phyloP scores from a whole-genome alignment of 1,284 basidiomycete genomes.

The Wallemia hederae region DNA sequence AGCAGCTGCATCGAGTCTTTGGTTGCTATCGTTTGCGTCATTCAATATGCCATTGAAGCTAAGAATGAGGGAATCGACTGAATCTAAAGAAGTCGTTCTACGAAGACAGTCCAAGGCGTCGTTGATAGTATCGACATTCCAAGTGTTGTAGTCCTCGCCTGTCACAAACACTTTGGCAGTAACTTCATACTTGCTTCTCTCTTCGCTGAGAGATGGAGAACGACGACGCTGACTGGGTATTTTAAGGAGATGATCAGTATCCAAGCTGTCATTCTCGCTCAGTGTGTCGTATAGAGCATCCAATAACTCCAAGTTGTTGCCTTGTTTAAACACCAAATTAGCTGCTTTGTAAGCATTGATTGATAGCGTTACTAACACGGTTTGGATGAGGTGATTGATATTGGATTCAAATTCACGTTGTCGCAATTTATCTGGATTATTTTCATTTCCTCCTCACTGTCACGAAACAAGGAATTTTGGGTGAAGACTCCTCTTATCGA shows the following conservation, averaged over 20 bases:
- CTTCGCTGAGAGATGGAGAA: not conserved
- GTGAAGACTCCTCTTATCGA: not conserved
- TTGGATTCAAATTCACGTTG: not conserved
- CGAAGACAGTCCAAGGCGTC: not conserved
- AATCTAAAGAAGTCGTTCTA: not conserved
- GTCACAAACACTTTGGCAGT: not conserved
- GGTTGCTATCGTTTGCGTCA: not conserved
- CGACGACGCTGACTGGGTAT: not conserved
- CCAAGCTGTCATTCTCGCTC: not conserved
- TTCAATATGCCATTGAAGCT: not conserved
- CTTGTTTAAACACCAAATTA: not conserved
- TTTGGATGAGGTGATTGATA: not conserved
- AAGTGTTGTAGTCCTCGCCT: not conserved
- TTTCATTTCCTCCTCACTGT: not conserved
- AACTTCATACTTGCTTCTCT: not conserved
- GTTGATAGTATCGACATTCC: not conserved
- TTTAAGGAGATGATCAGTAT: not conserved
- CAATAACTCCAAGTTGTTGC: not conserved
- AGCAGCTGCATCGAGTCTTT: not conserved
- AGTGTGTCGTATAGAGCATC: not conserved
- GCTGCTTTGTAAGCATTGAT: not conserved
- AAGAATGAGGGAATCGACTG: not conserved
- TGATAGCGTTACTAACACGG: not conserved
- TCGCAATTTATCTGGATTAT: not conserved
- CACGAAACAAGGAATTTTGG: not conserved